Conservation (phyloP, 305 asterid species). For the Euphrasia arctica region DNA sequence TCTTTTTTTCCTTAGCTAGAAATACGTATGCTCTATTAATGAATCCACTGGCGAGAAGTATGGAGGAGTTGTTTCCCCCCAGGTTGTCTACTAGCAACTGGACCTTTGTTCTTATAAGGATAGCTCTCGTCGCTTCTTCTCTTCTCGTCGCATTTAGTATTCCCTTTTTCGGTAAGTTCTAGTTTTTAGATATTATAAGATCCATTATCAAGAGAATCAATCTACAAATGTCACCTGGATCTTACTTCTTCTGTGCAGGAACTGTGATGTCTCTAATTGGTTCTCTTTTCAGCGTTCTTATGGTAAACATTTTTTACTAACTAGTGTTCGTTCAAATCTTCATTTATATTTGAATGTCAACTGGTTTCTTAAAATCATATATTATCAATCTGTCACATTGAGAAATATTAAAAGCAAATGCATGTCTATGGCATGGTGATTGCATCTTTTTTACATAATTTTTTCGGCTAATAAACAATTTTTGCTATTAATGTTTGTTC, state of each 20-base stretch:
- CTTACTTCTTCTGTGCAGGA: slow-evolving; percentile 38
- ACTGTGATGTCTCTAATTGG: slow-evolving; percentile 73
- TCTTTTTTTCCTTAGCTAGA: slow-evolving; percentile 41
- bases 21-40: slow-evolving; percentile 58
- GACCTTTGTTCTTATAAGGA: slow-evolving; percentile 60
- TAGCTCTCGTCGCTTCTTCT: slow-evolving; percentile 49
- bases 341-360: background rate
- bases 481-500: background rate
- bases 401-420: background rate
- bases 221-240: background rate
- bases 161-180: slow-evolving; percentile 71
- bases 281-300: slow-evolving; percentile 63
- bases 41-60: slow-evolving; percentile 79
- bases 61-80: slow-evolving; percentile 77
- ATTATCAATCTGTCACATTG: background rate
- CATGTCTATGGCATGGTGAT: no score
- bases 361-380: background rate
- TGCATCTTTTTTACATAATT: background rate
- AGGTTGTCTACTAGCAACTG: slow-evolving; percentile 35
- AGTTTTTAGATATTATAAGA: background rate
- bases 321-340: background rate
- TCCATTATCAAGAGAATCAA: background rate
- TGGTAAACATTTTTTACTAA: slow-evolving; percentile 39
- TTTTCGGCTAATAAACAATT: background rate
- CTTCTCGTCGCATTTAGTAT: slow-evolving; percentile 60